phyloP scores from a whole-genome alignment of 208 protist genomes.

The Trypanosoma congolense region DNA sequence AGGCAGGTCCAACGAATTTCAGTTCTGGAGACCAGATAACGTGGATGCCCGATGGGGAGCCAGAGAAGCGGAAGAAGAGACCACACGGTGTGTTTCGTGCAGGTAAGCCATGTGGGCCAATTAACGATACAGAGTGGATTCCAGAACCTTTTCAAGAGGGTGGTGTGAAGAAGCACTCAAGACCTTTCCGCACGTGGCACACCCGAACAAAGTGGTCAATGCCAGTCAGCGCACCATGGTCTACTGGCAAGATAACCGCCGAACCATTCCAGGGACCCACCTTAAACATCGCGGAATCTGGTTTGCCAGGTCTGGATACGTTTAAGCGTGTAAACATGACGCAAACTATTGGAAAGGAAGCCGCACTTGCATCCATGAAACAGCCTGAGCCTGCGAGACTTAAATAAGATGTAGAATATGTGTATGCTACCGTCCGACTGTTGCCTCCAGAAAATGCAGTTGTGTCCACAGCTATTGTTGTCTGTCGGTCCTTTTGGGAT shows the following conservation, averaged over 20 bases:
- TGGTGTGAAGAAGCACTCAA: constrained; percentile 40
- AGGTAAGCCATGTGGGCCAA: constrained; percentile 64
- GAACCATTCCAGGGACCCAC: constrained; percentile 54
- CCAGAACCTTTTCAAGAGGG: constrained; percentile 78
- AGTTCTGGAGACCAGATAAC: constrained; percentile 37
- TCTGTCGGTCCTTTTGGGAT: too few species aligned
- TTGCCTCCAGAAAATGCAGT: too few species aligned
- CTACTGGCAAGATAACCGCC: constrained; percentile 69
- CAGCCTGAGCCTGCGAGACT: constrained; percentile 27
- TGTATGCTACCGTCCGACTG: neutral
- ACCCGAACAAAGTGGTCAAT: constrained; percentile 87
- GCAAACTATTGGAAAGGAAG: constrained; percentile 75
- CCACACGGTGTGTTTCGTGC: constrained; percentile 66
- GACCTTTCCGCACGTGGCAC: constrained; percentile 87
- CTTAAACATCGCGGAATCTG: constrained; percentile 58
- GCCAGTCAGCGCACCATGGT: constrained; percentile 80
- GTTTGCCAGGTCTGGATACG: constrained; percentile 52
- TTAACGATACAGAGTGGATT: constrained; percentile 75
- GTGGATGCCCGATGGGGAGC: constrained; percentile 83
- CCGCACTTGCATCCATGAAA: constrained; percentile 51
- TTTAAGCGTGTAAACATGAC: constrained; percentile 55
- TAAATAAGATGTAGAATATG: constrained; percentile 12
- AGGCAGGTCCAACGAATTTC: constrained; percentile 56
- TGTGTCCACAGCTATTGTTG: too few species aligned
- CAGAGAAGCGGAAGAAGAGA: constrained; percentile 42